Evolutionary conservation across 2,329 filamentous ascomycete genomes (phyloP).

Genomic region (Aspergillus sp.): DNA sequence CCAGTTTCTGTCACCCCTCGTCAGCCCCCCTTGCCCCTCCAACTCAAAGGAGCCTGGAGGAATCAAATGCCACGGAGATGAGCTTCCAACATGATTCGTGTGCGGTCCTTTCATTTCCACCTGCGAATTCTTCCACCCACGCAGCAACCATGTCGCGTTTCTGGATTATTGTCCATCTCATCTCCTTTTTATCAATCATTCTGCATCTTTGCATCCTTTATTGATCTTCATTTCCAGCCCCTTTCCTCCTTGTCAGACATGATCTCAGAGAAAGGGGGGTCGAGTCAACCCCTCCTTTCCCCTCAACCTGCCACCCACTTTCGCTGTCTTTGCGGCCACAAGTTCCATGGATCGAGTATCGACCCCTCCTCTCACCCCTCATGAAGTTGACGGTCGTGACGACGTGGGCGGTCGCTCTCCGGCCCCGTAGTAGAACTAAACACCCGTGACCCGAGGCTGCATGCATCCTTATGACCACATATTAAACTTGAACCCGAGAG

Average conservation of each 20-base stretch:
- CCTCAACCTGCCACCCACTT: slow-evolving; percentile 20
- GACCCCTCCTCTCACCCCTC: slow-evolving; percentile 6
- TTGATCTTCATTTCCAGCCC: slow-evolving; percentile 14
- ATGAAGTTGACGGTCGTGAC: not conserved
- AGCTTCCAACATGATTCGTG: slow-evolving; percentile 24
- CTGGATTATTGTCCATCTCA: slow-evolving; percentile 20
- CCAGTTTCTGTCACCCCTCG: slow-evolving; percentile 22
- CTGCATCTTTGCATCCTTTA: slow-evolving; percentile 13
- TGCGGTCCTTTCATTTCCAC: slow-evolving; percentile 31
- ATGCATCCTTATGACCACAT: slow-evolving; percentile 13
- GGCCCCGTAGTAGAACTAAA: not conserved
- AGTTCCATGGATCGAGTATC: not conserved
- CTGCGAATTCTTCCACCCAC: slow-evolving; percentile 18
- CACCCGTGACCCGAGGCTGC: slow-evolving; percentile 6
- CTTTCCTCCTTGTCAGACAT: slow-evolving; percentile 8
- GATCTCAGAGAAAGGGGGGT: slow-evolving; percentile 1
- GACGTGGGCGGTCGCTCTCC: not conserved
- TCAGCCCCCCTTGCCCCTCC: slow-evolving; percentile 29
- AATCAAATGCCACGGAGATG: slow-evolving; percentile 27
- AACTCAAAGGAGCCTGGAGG: slow-evolving; percentile 23
- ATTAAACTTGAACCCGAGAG: slow-evolving; percentile 15
- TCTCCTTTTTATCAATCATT: slow-evolving; percentile 17
- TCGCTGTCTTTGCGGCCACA: not conserved
- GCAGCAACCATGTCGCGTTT: slow-evolving; percentile 9
- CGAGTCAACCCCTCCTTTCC: slow-evolving; percentile 4